Conservation (phyloP, 148 eudicot species). For the Chenopodium formosanum region DNA sequence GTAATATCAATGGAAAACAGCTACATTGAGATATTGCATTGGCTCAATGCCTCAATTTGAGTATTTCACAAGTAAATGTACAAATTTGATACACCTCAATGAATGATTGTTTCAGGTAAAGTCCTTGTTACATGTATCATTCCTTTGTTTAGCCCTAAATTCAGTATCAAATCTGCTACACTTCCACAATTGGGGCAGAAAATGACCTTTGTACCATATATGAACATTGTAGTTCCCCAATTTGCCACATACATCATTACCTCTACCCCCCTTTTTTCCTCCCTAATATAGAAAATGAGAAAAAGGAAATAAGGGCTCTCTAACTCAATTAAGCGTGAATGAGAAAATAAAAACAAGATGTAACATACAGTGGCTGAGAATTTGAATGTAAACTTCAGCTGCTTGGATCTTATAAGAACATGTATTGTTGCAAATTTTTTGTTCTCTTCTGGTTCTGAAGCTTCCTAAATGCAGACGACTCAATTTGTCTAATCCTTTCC, state of each 20-base stretch:
- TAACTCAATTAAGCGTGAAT: constrained; percentile 8
- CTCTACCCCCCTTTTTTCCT: not conserved
- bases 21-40: too few species aligned
- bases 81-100: not conserved
- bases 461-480: constrained; percentile 75
- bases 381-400: constrained; percentile 6
- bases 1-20: too few species aligned
- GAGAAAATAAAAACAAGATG: not conserved
- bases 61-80: not conserved
- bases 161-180: constrained; percentile 5
- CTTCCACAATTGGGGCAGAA: constrained; percentile 8
- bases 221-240: constrained; percentile 10
- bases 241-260: constrained; percentile 4
- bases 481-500: constrained; percentile 93
- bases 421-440: constrained; percentile 60
- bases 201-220: constrained; percentile 4
- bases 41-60: not conserved
- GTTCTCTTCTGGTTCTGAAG: constrained; percentile 73
- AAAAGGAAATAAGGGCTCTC: not conserved
- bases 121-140: constrained; percentile 5
- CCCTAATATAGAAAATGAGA: not conserved
- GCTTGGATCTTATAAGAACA: constrained; percentile 19
- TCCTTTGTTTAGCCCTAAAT: constrained; percentile 2
- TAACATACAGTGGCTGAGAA: not conserved
- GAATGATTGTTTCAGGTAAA: not conserved